A percentile compares a stretch with the other conserved stretches of the same genome.
These are phyloP conservation scores for Fomitopsis schrenkii DNA, from an alignment of 1,284 basidiomycete genomes.

Conservation along the genomic window DNA sequence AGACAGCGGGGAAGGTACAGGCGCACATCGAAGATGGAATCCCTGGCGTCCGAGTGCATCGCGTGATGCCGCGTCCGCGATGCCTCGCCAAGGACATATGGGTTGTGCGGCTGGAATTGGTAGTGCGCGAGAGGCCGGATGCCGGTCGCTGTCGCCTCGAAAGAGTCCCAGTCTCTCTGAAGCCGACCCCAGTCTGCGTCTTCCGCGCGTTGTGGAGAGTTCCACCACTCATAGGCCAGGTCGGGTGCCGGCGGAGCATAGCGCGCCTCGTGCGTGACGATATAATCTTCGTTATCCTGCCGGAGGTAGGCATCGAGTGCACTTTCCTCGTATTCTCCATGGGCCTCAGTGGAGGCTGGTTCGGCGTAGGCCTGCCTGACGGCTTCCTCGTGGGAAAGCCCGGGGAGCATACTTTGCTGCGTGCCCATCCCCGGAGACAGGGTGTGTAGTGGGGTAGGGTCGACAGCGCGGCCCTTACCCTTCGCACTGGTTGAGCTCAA, in stretches of 20 bases:
- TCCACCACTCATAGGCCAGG: constrained; percentile 1
- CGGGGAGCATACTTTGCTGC: not conserved
- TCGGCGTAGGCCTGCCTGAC: not conserved
- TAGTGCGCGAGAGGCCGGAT: constrained; percentile 61
- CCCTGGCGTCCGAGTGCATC: constrained; percentile 40
- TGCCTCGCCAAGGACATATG: constrained; percentile 63
- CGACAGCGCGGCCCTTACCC: constrained; percentile 59
- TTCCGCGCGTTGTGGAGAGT: constrained; percentile 7
- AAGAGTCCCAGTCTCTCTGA: constrained; percentile 82
- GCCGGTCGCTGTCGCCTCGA: constrained; percentile 65
- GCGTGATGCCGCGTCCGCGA: constrained; percentile 52
- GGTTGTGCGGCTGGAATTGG: constrained; percentile 80
- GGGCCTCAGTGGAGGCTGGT: too few relatives aligned
- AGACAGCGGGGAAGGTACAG: not conserved
- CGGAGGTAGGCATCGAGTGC: constrained; percentile 66
- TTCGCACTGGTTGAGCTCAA: constrained; percentile 43
- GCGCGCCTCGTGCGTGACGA: constrained; percentile 15
- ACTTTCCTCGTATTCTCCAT: constrained; percentile 38
- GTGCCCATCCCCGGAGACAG: not conserved
- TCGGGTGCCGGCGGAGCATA: constrained; percentile 2
- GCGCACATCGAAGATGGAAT: constrained; percentile 57
- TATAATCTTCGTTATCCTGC: constrained; percentile 67
- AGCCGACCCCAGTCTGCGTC: constrained; percentile 57
- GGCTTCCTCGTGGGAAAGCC: not conserved
- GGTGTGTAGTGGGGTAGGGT: constrained; percentile 3